These are phyloP conservation scores for Suillus subluteus DNA, from an alignment of 768 basidiomycete species.

Conservation along the genomic window DNA sequence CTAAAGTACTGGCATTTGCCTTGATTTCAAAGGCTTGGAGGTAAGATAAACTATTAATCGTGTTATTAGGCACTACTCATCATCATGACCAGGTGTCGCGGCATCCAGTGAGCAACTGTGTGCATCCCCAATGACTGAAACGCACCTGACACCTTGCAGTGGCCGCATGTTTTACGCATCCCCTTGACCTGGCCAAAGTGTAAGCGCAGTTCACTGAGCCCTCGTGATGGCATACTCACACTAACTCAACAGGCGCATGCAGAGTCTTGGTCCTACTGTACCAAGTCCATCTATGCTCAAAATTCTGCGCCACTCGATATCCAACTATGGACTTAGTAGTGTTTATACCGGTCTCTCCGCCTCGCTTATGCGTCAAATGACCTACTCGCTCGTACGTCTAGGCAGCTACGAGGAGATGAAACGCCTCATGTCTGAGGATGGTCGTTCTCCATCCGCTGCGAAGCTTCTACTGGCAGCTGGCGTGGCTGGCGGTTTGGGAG, in stretches of 20 bases:
- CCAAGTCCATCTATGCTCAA: conserved; percentile 66
- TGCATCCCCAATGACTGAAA: neutral
- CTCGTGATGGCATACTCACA: conserved; percentile 9
- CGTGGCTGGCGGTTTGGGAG: conserved; percentile 79
- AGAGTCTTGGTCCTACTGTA: conserved; percentile 60
- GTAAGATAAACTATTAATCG: conserved; percentile 34
- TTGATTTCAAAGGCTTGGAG: conserved; percentile 57
- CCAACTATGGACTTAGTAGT: conserved; percentile 69
- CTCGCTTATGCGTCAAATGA: conserved; percentile 87
- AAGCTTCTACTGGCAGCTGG: conserved; percentile 66
- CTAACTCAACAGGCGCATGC: conserved; percentile 65
- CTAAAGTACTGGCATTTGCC: conserved; percentile 8
- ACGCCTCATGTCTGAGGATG: conserved; percentile 49
- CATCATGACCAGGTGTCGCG: conserved; percentile 50
- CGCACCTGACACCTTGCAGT: conserved; percentile 44
- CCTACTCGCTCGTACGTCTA: conserved; percentile 84
- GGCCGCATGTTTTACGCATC: conserved; percentile 83
- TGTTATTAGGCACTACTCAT: conserved; percentile 14
- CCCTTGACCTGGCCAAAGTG: conserved; percentile 87
- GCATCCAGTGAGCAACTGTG: conserved; percentile 58
- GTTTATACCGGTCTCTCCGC: conserved; percentile 84
- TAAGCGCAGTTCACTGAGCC: conserved; percentile 36
- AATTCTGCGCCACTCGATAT: conserved; percentile 66
- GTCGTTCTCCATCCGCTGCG: conserved; percentile 50
- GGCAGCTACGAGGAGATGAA: conserved; percentile 85